Evolutionary conservation across 2,329 filamentous ascomycete species (phyloP), one percentile per base, ranked within the genome.

Genomic region (Penicillium sclerotiorum): DNA sequence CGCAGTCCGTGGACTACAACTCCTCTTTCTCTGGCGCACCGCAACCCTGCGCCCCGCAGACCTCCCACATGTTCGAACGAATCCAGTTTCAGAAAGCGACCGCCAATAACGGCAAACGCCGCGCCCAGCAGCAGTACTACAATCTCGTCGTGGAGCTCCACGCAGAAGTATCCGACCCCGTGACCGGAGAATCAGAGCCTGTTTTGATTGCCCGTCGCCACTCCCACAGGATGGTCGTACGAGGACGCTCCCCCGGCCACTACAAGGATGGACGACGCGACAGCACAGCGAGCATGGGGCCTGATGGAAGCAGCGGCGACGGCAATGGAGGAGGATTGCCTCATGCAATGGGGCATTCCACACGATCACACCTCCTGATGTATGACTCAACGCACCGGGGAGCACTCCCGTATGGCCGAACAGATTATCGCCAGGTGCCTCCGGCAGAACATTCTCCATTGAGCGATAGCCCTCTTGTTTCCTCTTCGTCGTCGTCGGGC

Each of bases 21-120:
- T 47, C 61, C 15, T 58, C 70, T 4, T 71, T 68, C 49, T 53
- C 59, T 22, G 59, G 57, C 8, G 56, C 63, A 5, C 52, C 65
- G 8, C 67, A 72, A 23, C 56, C 67, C 6, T 64, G 69, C 36
- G 62, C 72, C 30, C 65, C 67, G 9, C 73, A 73, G 1, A 71
- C 69, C 7, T 76, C 77, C n/a, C 81, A 86, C 50, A 81, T 79
- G 0, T 96, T 95, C 66, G 91, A 96, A 66, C 85, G 92, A 9
- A 94, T 96, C 44, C 91, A 96, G 62, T 96, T 96, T 80, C 95
- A 95, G 69, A 89, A 90, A 57, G 91, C 92, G 1, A 96, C 91
- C 0, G 90, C 90, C 20, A 96, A 96, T 74, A 96, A 96, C 59
- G 91, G 91, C 39, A 95, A 95, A 70, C 81, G 92, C 59, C 80